Conservation (phyloP, 805 yeast species). For the Saccharomycopsis schoenii region DNA sequence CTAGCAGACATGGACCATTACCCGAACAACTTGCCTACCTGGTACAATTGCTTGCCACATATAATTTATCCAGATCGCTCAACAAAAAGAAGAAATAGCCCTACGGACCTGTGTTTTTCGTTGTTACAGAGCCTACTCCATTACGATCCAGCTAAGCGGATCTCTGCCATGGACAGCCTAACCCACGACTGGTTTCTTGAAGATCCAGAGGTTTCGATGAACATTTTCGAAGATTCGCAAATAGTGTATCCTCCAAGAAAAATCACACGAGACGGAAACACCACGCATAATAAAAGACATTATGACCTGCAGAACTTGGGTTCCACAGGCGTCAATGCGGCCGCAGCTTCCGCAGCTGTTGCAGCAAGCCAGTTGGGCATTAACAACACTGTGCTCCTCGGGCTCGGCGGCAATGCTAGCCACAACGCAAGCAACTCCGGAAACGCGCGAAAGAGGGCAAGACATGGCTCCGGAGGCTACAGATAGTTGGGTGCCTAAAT, state of each 20-base stretch:
- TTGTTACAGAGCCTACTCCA: constrained; percentile 55
- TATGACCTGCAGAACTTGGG: not conserved
- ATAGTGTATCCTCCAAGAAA: constrained; percentile 78
- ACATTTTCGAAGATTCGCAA: constrained; percentile 70
- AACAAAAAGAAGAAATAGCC: constrained; percentile 21
- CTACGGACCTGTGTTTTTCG: constrained; percentile 56
- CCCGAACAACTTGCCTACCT: constrained; percentile 62
- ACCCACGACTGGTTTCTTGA: constrained; percentile 73
- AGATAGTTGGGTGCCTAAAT: not conserved
- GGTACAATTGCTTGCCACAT: constrained; percentile 41
- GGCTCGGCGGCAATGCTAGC: not conserved
- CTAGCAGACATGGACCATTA: constrained; percentile 50
- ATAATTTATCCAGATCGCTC: not conserved
- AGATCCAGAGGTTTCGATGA: constrained; percentile 53
- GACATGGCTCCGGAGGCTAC: not conserved
- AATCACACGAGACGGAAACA: constrained; percentile 28
- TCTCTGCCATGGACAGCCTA: constrained; percentile 71
- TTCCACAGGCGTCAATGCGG: not conserved
- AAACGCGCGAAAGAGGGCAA: not conserved
- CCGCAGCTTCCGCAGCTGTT: not conserved
- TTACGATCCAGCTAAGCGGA: constrained; percentile 73
- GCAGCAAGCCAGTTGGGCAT: not conserved
- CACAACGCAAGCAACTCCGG: not conserved
- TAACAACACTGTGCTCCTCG: not conserved
- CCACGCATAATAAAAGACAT: not conserved